Evolutionary conservation across 768 basidiomycete species (phyloP).

Genomic region (Lepiota venenata): DNA sequence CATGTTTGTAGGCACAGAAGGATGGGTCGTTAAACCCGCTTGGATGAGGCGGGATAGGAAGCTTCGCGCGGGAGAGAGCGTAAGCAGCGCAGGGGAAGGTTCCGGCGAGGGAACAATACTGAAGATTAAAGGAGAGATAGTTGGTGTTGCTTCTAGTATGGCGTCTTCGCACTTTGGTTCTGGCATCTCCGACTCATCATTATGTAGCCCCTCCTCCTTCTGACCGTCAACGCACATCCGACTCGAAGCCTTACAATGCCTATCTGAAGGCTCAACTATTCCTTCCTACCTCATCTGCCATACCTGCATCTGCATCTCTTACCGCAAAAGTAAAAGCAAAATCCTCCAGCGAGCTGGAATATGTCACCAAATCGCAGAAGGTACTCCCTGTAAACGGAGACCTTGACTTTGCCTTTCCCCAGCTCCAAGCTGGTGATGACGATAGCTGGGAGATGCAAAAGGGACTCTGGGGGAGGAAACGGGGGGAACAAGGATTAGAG

Average conservation of each 20-base stretch:
- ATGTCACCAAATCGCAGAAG: background rate
- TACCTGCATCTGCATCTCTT: background rate
- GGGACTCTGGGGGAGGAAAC: conserved; percentile 39
- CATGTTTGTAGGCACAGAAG: conserved; percentile 53
- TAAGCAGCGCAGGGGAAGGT: conserved; percentile 13
- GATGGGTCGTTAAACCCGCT: conserved; percentile 39
- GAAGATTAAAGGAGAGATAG: conserved; percentile 29
- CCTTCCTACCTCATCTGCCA: conserved; percentile 22
- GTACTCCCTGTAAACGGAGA: conserved; percentile 6
- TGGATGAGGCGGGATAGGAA: conserved; percentile 9
- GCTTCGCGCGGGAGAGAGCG: background rate
- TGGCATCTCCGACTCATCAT: background rate
- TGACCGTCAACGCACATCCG: conserved; percentile 22
- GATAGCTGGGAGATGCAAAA: conserved; percentile 11
- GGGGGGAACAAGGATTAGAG: conserved; percentile 39
- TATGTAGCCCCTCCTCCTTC: conserved; percentile 44
- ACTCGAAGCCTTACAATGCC: conserved; percentile 32
- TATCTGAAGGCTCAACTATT: conserved; percentile 47
- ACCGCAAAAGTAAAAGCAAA: background rate
- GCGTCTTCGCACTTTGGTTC: conserved; percentile 10
- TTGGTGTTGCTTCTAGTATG: conserved; percentile 45
- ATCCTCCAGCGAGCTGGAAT: background rate
- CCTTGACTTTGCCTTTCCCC: conserved; percentile 3
- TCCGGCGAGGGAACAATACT: conserved; percentile 17
- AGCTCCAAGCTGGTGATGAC: background rate